These are phyloP conservation scores for Penicillium sp. DNA, from an alignment of 2,329 filamentous ascomycete species.

Conservation along the genomic window DNA sequence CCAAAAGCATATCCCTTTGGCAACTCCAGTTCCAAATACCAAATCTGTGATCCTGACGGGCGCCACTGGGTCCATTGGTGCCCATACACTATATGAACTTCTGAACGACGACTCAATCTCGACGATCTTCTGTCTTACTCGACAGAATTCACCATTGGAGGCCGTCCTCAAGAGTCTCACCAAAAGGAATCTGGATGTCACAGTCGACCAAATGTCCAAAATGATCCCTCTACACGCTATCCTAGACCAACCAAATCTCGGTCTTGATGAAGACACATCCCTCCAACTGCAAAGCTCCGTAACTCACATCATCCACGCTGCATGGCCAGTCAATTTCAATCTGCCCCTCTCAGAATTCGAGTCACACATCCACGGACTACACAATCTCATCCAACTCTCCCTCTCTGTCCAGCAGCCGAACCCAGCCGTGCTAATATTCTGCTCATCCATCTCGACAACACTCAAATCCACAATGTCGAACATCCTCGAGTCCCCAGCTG, in stretches of 20 bases:
- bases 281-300: conserved; percentile 43
- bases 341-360: conserved; percentile 54
- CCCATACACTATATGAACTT: conserved; percentile 45
- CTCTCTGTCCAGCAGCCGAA: conserved; percentile 38
- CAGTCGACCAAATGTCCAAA: conserved; percentile 34
- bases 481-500: conserved; percentile 22
- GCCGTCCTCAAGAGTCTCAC: conserved; percentile 27
- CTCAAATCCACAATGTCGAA: conserved; percentile 9
- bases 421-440: conserved; percentile 51
- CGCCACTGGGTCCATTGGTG: conserved; percentile 50
- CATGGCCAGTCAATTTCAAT: conserved; percentile 62
- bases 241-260: conserved; percentile 48
- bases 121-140: conserved; percentile 44
- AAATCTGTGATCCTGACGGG: conserved; percentile 42
- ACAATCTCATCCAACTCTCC: conserved; percentile 52
- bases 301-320: conserved; percentile 56
- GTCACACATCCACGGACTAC: conserved; percentile 50
- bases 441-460: conserved; percentile 55
- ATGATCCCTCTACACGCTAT: conserved; percentile 45
- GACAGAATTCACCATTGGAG: conserved; percentile 27
- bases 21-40: conserved; percentile 7
- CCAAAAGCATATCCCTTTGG: conserved; percentile 27
- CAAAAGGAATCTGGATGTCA: conserved; percentile 24
- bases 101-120: conserved; percentile 41
- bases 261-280: conserved; percentile 44